Conservation (phyloP, 192 early-diverging fungal genomes). For the Coemansia sp. region DNA sequence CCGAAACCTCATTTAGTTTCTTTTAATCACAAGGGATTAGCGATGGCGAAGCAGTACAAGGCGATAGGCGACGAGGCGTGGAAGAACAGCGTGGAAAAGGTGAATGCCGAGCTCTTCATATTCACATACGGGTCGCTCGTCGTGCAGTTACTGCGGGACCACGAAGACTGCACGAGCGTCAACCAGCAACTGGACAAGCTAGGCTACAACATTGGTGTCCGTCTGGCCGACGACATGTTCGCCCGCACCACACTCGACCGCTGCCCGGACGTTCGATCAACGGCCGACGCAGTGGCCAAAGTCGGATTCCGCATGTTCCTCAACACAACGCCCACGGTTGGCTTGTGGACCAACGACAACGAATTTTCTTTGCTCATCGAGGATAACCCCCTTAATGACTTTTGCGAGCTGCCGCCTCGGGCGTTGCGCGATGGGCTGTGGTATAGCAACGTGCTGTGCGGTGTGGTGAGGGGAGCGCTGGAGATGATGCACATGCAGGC, state of each 20-base stretch:
- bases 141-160: slow-evolving; percentile 90
- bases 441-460: slow-evolving; percentile 96
- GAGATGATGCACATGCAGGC: slow-evolving; percentile 98
- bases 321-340: slow-evolving; percentile 80
- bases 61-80: slow-evolving; percentile 91
- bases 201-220: slow-evolving; percentile 97
- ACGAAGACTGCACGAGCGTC: slow-evolving; percentile 87
- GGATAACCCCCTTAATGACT: slow-evolving; percentile 96
- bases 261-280: slow-evolving; percentile 87
- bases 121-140: slow-evolving; percentile 98
- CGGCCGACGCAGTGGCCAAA: slow-evolving; percentile 94
- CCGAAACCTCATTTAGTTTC: too few species aligned
- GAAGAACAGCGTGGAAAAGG: slow-evolving; percentile 93
- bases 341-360: slow-evolving; percentile 77
- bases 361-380: slow-evolving; percentile 95
- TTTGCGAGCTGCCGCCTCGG: slow-evolving; percentile 93
- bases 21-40: background rate
- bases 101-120: slow-evolving; percentile 95
- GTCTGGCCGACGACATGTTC: slow-evolving; percentile 95
- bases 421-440: slow-evolving; percentile 74
- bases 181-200: slow-evolving; percentile 98
- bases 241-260: slow-evolving; percentile 64
- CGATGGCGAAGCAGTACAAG: slow-evolving; percentile 72
- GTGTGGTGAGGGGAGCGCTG: slow-evolving; percentile 88
- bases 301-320: slow-evolving; percentile 97